phyloP scores from a whole-genome alignment of 2,329 filamentous ascomycete species.

The Fusarium chuoi region DNA sequence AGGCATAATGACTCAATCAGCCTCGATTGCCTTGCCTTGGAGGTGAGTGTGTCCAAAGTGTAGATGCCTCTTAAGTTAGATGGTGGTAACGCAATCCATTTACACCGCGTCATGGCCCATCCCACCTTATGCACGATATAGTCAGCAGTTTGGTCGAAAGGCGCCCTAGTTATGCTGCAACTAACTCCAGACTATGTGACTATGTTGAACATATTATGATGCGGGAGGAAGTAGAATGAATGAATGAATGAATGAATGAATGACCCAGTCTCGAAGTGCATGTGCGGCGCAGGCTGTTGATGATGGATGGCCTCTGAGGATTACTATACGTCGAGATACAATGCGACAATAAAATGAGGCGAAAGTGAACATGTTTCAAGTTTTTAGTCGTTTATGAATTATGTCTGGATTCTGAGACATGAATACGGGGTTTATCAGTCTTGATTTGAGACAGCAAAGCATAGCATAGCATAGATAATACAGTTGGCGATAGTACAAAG shows the following conservation, averaged over 20 bases:
- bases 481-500: background rate
- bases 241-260: background rate
- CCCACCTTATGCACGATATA: conserved; percentile 11
- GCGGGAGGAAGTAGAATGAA: background rate
- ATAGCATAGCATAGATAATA: background rate
- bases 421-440: background rate
- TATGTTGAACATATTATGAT: conserved; percentile 14
- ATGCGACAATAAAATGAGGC: conserved; percentile 21
- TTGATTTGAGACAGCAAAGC: background rate
- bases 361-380: conserved; percentile 19
- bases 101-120: background rate
- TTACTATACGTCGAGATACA: conserved; percentile 13
- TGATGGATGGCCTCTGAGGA: conserved; percentile 9
- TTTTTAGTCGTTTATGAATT: background rate
- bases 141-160: conserved; percentile 12
- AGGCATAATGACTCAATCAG: background rate
- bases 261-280: conserved; percentile 11
- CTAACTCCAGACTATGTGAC: background rate
- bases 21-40: background rate
- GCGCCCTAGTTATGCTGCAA: background rate
- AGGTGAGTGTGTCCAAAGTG: background rate
- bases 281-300: conserved; percentile 12
- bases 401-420: background rate
- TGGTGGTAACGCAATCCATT: conserved; percentile 1
- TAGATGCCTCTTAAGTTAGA: background rate